Evolutionary conservation across 1,284 basidiomycete species (phyloP), one percentile per base, ranked within the genome.

Genomic region (Trichosporon coremiiforme): DNA sequence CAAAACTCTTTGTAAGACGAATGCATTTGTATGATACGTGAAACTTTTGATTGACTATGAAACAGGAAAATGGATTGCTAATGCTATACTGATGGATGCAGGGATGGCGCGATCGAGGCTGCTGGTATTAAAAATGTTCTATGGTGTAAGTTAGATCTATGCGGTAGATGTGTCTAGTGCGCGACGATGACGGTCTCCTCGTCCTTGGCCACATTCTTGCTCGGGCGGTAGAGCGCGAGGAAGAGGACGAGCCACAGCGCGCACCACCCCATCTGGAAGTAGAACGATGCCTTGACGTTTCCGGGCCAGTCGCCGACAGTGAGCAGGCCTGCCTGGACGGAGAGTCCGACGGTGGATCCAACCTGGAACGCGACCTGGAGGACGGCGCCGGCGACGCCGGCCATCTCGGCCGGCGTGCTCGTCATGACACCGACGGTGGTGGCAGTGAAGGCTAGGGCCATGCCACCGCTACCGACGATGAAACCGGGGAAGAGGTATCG

Each of bases 311-410:
- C 38, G 67, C 78, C 71, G 66, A 78, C 73, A 2, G 81, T 80
- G 50, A 82, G 67, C 15, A 83, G 75, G 13, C 81, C 82, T 4
- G 81, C 79, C 70, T 82, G 80, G 62, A 80, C 73, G 22, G 77
- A 75, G 13, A 82, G 75, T 20, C 74, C 80, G 60, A 82, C 71
- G 31, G 75, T 77, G 25, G 75, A 68, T 7, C 82, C 81, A 33
- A 80, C 68, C 73, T 83, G 83, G 7, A 81, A 65, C 13, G 74
- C 65, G 53, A 80, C 76, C 71, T 84, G 82, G 29, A 82, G 74
- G 57, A 81, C 70, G 1, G 81, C 82, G n/a, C 81, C 80, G 7
- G 77, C 80, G 22, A 84, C 79, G 17, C 82, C 82, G 0, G 82
- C 71, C 65, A 73, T 74, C 10, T 79, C 68, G 0, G 78, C 70